phyloP scores from a whole-genome alignment of 805 yeast species.

The Yamadazyma paraphyllophila region DNA sequence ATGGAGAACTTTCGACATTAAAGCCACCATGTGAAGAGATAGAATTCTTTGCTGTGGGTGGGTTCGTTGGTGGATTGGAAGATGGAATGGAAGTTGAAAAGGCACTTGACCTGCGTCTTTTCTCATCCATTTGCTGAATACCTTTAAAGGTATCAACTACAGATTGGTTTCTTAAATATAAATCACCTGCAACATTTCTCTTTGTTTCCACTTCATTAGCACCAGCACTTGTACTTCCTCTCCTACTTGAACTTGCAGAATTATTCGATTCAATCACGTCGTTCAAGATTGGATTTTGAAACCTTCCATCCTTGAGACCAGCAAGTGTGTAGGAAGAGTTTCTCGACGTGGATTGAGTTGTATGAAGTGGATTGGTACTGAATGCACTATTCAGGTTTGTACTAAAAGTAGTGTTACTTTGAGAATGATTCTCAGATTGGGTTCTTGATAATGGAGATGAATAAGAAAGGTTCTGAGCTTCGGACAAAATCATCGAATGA shows the following conservation, averaged over 20 bases:
- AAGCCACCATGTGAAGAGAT: conserved; percentile 8
- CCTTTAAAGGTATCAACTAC: conserved; percentile 43
- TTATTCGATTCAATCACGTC: conserved; percentile 34
- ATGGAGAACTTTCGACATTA: conserved; percentile 4
- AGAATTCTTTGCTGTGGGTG: conserved; percentile 18
- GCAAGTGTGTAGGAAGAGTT: conserved; percentile 21
- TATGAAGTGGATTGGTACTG: neutral
- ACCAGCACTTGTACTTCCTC: conserved; percentile 29
- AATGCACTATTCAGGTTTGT: neutral
- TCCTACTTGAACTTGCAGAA: conserved; percentile 22
- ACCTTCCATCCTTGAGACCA: conserved; percentile 29
- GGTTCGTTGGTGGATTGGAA: conserved; percentile 12
- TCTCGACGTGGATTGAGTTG: conserved; percentile 11
- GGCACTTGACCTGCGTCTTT: conserved; percentile 33
- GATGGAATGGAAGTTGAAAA: conserved; percentile 15
- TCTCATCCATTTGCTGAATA: conserved; percentile 40
- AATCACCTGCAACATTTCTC: conserved; percentile 45
- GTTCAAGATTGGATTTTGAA: conserved; percentile 24
- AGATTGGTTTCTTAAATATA: conserved; percentile 41
- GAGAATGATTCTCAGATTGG: conserved; percentile 2
- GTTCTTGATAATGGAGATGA: conserved; percentile 10
- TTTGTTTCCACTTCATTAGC: conserved; percentile 46
- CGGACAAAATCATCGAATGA: conserved; percentile 34
- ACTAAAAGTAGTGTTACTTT: neutral
- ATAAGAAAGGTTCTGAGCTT: conserved; percentile 15